Conservation (phyloP, 2,329 filamentous ascomycete genomes). For the Colletotrichum siamense region DNA sequence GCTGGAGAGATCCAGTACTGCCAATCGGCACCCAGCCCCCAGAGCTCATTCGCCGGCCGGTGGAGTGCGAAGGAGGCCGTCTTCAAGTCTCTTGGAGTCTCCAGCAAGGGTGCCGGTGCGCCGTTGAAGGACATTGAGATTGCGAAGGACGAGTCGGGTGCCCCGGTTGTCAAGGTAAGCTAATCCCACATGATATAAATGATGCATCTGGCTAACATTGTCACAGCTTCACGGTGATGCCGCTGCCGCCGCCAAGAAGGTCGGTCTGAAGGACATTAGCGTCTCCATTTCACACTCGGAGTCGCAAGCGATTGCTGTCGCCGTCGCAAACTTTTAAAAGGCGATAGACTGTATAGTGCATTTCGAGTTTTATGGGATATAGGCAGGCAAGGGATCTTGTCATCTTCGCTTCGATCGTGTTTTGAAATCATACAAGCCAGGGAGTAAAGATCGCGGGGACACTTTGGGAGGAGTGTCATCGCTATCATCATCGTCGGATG, state of each 20-base stretch:
- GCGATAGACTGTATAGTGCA: constrained; percentile 14
- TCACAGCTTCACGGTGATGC: constrained; percentile 84
- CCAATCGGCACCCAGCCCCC: constrained; percentile 76
- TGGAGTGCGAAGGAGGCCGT: constrained; percentile 99
- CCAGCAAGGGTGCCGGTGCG: constrained; percentile 86
- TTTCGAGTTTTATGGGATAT: constrained; percentile 21
- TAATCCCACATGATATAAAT: background rate
- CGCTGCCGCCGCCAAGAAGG: constrained; percentile 80
- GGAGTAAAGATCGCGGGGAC: constrained; percentile 17
- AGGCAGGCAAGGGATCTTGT: constrained; percentile 22
- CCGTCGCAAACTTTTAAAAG: constrained; percentile 77
- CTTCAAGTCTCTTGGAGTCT: constrained; percentile 93
- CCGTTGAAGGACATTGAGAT: constrained; percentile 96
- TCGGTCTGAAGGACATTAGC: constrained; percentile 85
- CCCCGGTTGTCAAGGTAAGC: constrained; percentile 84
- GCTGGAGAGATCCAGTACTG: constrained; percentile 85
- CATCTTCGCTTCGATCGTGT: constrained; percentile 21
- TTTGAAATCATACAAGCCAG: constrained; percentile 20
- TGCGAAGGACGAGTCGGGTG: constrained; percentile 78
- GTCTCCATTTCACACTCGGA: constrained; percentile 98
- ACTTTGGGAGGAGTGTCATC: constrained; percentile 23
- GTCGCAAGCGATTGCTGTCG: constrained; percentile 91
- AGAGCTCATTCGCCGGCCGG: constrained; percentile 90
- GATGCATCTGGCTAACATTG: constrained; percentile 40
- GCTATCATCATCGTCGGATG: constrained; percentile 14